Conservation (phyloP, 164 flowering plant species). For the Aristolochia contorta region DNA sequence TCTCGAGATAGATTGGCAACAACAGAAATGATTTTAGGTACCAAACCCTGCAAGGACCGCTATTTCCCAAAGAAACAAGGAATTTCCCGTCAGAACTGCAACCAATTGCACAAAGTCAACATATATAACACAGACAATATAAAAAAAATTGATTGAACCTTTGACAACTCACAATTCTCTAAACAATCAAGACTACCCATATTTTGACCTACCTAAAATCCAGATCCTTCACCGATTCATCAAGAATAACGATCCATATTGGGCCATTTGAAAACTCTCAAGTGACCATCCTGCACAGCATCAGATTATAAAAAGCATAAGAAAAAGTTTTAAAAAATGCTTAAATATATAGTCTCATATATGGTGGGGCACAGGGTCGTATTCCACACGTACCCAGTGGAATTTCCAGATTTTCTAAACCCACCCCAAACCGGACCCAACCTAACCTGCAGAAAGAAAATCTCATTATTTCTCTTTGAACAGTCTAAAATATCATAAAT, state of each 20-base stretch:
- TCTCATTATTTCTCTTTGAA: too few relatives aligned
- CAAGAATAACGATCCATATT: slow-evolving; percentile 59
- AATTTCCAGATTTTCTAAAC: too few relatives aligned
- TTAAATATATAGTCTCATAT: too few relatives aligned
- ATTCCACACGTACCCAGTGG: too few relatives aligned
- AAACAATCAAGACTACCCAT: neutral
- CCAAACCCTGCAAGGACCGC: slow-evolving; percentile 84
- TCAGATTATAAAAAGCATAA: slow-evolving; percentile 16
- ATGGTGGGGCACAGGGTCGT: too few relatives aligned
- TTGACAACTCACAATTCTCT: neutral
- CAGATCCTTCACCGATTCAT: slow-evolving; percentile 67
- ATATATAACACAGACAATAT: neutral
- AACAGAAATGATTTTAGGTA: slow-evolving; percentile 38
- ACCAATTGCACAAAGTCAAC: slow-evolving; percentile 9
- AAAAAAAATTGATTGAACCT: neutral
- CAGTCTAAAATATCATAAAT: too few relatives aligned
- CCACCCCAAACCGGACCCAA: too few relatives aligned
- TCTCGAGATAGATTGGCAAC: slow-evolving; percentile 54
- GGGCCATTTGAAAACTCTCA: slow-evolving; percentile 94
- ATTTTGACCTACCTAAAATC: slow-evolving; percentile 89
- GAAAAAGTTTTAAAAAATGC: too few relatives aligned
- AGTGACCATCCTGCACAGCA: slow-evolving; percentile 86
- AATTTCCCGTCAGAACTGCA: slow-evolving; percentile 79
- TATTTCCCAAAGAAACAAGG: slow-evolving; percentile 65
- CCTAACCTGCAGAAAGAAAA: too few relatives aligned